A percentile compares a stretch with the other conserved stretches of the same genome.
Evolutionary conservation across 441 rosid species (phyloP).

Genomic region (Adansonia gregorii): DNA sequence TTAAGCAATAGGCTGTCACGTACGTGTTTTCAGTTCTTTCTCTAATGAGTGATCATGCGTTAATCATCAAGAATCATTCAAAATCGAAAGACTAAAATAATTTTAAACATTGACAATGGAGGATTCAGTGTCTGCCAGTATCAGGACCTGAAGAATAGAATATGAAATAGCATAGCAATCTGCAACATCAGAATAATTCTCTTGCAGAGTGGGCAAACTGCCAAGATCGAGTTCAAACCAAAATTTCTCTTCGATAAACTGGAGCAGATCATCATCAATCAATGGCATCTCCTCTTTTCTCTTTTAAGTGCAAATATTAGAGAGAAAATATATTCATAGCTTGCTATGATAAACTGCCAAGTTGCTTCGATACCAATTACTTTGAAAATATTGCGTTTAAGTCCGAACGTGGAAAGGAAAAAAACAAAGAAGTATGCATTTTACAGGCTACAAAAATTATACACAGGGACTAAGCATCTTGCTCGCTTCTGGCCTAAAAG

Average conservation of each 20-base stretch:
- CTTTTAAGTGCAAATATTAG: not conserved
- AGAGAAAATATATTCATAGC: not conserved
- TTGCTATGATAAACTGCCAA: conserved; percentile 3
- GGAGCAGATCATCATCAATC: not conserved
- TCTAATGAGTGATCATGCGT: not conserved
- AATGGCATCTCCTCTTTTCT: not conserved
- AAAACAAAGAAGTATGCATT: conserved; percentile 5
- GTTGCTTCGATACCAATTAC: not conserved
- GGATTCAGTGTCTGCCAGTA: not conserved
- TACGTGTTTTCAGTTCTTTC: not conserved
- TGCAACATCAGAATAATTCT: not conserved
- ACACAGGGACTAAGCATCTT: conserved; percentile 2
- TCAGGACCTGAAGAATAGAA: not conserved
- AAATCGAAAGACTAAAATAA: not conserved
- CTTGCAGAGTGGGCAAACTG: not conserved
- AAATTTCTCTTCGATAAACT: not conserved
- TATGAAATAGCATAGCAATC: not conserved
- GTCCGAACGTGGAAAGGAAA: not conserved
- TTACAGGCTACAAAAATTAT: conserved; percentile 23
- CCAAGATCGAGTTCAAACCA: not conserved
- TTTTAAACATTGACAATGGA: not conserved
- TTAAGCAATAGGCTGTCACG: not conserved
- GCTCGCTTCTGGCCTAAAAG: conserved; percentile 18
- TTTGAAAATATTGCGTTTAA: not conserved
- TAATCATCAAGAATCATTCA: conserved; percentile 16